Evolutionary conservation across 2,329 filamentous ascomycete genomes (phyloP), one percentile per base, ranked within the genome.

Genomic region (Trichoderma atrobrunneum): DNA sequence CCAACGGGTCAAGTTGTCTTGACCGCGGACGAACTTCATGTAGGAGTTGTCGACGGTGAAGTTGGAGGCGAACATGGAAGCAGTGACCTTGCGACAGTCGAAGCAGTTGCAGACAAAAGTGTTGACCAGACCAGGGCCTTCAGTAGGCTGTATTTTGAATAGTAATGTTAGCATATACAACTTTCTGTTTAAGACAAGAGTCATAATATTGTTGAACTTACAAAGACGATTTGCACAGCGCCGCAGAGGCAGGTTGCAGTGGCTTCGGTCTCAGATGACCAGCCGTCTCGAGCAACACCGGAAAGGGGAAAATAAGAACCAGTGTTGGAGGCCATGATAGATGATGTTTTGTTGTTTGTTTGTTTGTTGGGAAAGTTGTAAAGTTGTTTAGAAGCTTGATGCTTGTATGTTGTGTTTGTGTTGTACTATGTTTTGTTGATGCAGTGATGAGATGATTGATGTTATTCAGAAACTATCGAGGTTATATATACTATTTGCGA

Each of bases 31-130:
- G 6, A 36, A 21, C 39, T 61, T 70, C 16, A 70, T 43, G 28
- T 54, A 70, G 10, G 67, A 70, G 67, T 62, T 70, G 21, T 70
- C 39, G 30, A 70, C 39, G 26, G 67, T 70, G 21, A 70, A 70
- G 57, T 70, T 70, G 28, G 67, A 62, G 30, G 67, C 67, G 57
- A 70, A 70, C 67, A 70, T 70, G 56, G 57, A 70, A 26, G 57
- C 67, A 4, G 67, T 70, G 57, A 70, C 21, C 24, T 70, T 70
- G 67, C 67, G 67, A 21, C 67, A 70, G 67, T 70, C 67, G 28
- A 51, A 51, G 28, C 67, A 70, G 57, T 70, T 70, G 67, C 67
- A 70, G 57, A 62, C 21, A 26, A 70, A 70, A 21, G 67, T 70
- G 39, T 62, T 62, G 67, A 70, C 18, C 3, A 70, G 57, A 3